Base-by-base conservation (phyloP, 768 basidiomycete genomes). In the Boletus speciosus region DNA sequence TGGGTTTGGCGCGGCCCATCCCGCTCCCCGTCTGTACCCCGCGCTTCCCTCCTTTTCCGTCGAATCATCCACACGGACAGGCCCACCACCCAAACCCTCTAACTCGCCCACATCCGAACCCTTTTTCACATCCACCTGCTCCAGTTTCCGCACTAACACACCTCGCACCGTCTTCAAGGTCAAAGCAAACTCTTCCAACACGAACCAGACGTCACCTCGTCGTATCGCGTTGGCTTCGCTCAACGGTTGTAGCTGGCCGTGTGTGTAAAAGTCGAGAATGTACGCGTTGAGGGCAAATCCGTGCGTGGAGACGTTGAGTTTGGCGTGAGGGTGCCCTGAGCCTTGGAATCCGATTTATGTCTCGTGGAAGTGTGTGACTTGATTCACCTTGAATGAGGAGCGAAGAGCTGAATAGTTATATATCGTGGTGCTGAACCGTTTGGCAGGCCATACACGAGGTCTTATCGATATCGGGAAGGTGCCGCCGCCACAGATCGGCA, bases 181-280 rank as follows among this genome's bases (percentile, higher is more conserved):
- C 59, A 86, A 62, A 14, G 59, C 58, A 63, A 87, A 86, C 41
- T 84, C 83, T 58, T 87, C 70, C 29, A 88, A 71, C 7, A 78
- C 57, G 65, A 79, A 86, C 84, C 85, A 86, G n/a, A 86, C 56
- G 27, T 86, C 84, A 9, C 82, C 83, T 5, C 69, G 64, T n/a
- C 84, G 70, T 40, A 86, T 82, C 2, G 76, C 81, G 47, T 87
- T 86, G 5, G 82, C 81, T 0, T 57, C 57, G 11, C 71, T 72
- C 34, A 87, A 65, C 2, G 81, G 71, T 2, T 67, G 62, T 8
- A 73, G 69, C 61, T 84, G 83, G 0, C 86, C 88, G 53, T 89
- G 88, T 1, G 65, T 76, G 62, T 79, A 87, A 68, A 87, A 90
- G 61, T 90, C 88, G 42, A 80, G 70, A 15, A 88, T 65, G 60